Evolutionary conservation across 1,139 yeast species (phyloP).

Genomic region (Diutina neorugosa): DNA sequence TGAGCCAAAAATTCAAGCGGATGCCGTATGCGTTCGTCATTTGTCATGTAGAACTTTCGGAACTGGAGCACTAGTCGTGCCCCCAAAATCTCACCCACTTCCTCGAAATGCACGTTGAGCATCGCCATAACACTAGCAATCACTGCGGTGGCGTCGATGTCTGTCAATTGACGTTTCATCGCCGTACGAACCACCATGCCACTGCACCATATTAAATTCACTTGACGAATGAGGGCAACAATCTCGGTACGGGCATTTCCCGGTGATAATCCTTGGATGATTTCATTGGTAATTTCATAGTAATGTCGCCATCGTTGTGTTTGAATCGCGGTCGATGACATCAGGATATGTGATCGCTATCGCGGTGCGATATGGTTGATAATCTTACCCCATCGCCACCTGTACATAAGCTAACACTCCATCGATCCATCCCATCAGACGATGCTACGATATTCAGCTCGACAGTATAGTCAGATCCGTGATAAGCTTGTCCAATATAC

Average conservation of each 20-base stretch:
- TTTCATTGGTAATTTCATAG: background rate
- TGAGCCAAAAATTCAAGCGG: constrained; percentile 47
- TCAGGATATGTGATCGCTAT: background rate
- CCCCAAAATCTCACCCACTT: constrained; percentile 48
- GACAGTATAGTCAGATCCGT: background rate
- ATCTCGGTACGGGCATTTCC: constrained; percentile 28
- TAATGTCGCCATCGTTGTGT: background rate
- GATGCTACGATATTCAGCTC: background rate
- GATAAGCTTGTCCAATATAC: background rate
- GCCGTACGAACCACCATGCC: constrained; percentile 47
- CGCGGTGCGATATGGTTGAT: background rate
- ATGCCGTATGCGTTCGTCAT: constrained; percentile 32
- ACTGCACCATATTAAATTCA: constrained; percentile 46
- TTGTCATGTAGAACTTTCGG: constrained; percentile 38
- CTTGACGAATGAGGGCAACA: constrained; percentile 31
- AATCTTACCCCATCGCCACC: background rate
- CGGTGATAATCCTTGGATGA: background rate
- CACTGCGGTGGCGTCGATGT: constrained; percentile 24
- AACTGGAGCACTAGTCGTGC: constrained; percentile 49
- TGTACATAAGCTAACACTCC: background rate
- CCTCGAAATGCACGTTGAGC: constrained; percentile 58
- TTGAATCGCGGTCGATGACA: background rate
- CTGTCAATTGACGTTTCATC: constrained; percentile 41
- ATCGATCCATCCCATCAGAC: background rate
- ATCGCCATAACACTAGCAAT: constrained; percentile 50